Percentiles rank a stretch among this genome's conserved stretches.
phyloP scores from a whole-genome alignment of 345 rosid genomes.

The Limnanthes douglasii region DNA sequence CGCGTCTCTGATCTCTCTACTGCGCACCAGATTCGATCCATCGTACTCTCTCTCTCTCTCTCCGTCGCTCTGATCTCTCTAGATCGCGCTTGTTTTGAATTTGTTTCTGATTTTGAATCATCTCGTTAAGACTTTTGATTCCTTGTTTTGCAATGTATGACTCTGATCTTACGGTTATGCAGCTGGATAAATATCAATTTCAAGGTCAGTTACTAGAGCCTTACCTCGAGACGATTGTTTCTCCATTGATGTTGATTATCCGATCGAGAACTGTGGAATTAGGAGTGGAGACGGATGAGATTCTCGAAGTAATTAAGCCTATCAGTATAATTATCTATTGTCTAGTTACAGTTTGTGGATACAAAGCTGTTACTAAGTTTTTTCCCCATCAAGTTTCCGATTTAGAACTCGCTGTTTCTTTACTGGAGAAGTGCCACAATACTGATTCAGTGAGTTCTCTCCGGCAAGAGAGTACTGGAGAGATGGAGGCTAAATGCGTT shows the following conservation, averaged over 20 bases:
- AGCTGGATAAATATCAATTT: constrained; percentile 91
- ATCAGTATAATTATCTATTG: constrained; percentile 66
- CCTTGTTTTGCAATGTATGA: neutral
- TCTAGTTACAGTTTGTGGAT: constrained; percentile 79
- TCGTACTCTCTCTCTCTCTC: constrained; percentile 21
- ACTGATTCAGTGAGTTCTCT: constrained; percentile 36
- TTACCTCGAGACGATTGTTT: constrained; percentile 68
- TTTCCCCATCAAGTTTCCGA: constrained; percentile 94
- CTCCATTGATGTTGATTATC: constrained; percentile 67
- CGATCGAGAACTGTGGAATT: constrained; percentile 38
- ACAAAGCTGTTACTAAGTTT: constrained; percentile 76
- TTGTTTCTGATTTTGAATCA: constrained; percentile 1
- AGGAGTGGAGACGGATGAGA: constrained; percentile 36
- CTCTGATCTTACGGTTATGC: constrained; percentile 5
- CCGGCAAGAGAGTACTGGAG: constrained; percentile 92
- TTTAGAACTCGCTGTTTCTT: constrained; percentile 76
- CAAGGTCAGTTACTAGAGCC: constrained; percentile 88
- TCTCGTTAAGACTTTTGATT: neutral
- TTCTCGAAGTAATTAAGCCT: constrained; percentile 52
- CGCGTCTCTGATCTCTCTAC: constrained; percentile 46
- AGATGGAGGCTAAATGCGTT: constrained; percentile 91
- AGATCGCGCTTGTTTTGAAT: neutral
- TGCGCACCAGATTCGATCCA: constrained; percentile 71
- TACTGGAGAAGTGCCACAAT: constrained; percentile 68
- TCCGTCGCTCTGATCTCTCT: neutral